These are phyloP conservation scores for Tetramitus jugosus DNA, from an alignment of 208 protist species.

Conservation along the genomic window DNA sequence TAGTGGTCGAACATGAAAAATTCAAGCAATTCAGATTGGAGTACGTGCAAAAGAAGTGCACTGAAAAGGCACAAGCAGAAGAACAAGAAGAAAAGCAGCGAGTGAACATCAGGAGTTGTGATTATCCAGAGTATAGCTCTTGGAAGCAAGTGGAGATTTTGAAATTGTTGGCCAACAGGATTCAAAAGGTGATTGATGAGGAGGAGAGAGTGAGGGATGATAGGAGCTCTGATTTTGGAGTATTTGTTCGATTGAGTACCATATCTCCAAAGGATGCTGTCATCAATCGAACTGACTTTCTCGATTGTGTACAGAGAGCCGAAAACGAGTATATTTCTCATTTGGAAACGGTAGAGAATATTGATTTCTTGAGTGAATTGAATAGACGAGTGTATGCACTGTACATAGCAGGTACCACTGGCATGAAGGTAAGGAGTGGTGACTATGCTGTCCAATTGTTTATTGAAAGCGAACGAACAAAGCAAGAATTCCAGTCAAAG, in stretches of 20 bases:
- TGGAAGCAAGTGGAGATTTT: neutral
- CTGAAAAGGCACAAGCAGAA: neutral
- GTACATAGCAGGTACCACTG: neutral
- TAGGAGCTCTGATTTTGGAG: neutral
- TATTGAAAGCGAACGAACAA: slow-evolving; percentile 5
- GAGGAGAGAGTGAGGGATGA: neutral
- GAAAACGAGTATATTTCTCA: neutral
- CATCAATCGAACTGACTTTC: neutral
- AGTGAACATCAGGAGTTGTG: neutral
- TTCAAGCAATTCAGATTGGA: neutral
- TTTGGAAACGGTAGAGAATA: neutral
- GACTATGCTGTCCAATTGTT: slow-evolving; percentile 3
- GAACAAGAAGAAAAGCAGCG: neutral
- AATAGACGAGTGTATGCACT: slow-evolving; percentile 1
- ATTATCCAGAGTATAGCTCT: neutral
- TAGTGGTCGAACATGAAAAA: neutral
- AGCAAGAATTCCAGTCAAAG: neutral
- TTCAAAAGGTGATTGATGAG: no score
- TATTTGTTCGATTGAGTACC: neutral
- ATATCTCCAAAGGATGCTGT: slow-evolving; percentile 22
- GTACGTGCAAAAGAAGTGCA: neutral
- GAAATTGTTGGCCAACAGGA: no score
- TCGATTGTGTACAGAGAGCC: neutral
- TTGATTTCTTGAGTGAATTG: neutral
- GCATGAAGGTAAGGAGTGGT: neutral